These are phyloP conservation scores for Clarireedia sp. DNA, from an alignment of 2,329 filamentous ascomycete genomes.

Conservation along the genomic window DNA sequence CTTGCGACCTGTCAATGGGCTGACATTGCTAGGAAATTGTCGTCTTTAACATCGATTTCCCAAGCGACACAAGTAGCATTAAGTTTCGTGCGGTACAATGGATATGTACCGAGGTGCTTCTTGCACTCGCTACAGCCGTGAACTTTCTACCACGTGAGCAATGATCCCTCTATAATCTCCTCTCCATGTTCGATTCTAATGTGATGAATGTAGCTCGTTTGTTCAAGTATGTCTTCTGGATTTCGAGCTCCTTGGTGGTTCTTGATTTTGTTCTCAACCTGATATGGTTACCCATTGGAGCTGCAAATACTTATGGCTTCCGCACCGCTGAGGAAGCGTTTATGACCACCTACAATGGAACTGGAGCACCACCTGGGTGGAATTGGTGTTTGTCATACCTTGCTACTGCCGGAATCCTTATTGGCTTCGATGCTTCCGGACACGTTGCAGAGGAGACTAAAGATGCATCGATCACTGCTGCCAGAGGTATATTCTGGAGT, in stretches of 20 bases:
- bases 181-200: not conserved
- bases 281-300: constrained; percentile 14
- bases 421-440: constrained; percentile 14
- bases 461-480: constrained; percentile 11
- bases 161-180: not conserved
- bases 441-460: constrained; percentile 15
- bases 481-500: constrained; percentile 15
- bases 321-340: constrained; percentile 12
- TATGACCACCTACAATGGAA: constrained; percentile 15
- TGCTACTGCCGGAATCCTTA: constrained; percentile 11
- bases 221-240: constrained; percentile 13
- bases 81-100: constrained; percentile 14
- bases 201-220: not conserved
- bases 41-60: constrained; percentile 14
- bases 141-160: constrained; percentile 13
- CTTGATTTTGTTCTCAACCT: constrained; percentile 14
- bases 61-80: constrained; percentile 8
- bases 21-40: constrained; percentile 10
- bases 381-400: constrained; percentile 16
- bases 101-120: constrained; percentile 12
- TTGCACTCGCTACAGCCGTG: constrained; percentile 11
- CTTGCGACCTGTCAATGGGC: not conserved
- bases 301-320: constrained; percentile 12
- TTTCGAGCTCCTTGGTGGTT: constrained; percentile 11
- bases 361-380: constrained; percentile 7